Percentiles rank a stretch among this genome's conserved stretches.
These are phyloP conservation scores for Vanderwaltozyma verrucispora DNA, from an alignment of 805 yeast species.

Conservation along the genomic window DNA sequence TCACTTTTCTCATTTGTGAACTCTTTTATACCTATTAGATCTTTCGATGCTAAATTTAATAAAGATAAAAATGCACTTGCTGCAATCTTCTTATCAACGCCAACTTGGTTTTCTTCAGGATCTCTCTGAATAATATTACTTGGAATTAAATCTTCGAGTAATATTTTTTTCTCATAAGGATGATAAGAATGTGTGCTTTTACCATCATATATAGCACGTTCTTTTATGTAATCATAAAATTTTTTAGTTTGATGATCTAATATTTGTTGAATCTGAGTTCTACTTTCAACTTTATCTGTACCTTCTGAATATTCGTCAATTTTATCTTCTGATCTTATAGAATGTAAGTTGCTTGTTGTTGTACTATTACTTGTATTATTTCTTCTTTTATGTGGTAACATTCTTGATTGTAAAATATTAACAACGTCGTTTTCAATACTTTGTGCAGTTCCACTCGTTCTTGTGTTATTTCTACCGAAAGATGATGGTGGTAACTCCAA, in stretches of 20 bases:
- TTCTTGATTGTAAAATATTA: slow-evolving; percentile 14
- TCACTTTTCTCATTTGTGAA: not conserved
- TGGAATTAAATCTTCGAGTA: slow-evolving; percentile 24
- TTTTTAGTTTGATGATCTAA: slow-evolving; percentile 20
- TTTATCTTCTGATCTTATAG: not conserved
- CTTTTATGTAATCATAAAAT: slow-evolving; percentile 22
- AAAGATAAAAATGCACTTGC: slow-evolving; percentile 26
- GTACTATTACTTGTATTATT: not conserved
- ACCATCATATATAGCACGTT: slow-evolving; percentile 15
- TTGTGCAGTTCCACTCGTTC: slow-evolving; percentile 11
- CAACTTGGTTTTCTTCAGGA: not conserved
- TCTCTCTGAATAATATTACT: slow-evolving; percentile 7
- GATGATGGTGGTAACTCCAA: slow-evolving; percentile 27
- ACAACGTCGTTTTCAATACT: slow-evolving; percentile 15
- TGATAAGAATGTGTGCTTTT: slow-evolving; percentile 11
- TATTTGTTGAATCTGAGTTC: not conserved
- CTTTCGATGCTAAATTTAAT: slow-evolving; percentile 21
- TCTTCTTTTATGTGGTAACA: not conserved
- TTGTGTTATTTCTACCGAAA: slow-evolving; percentile 17
- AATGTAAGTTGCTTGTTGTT: not conserved
- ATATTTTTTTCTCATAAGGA: slow-evolving; percentile 11
- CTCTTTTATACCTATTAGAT: slow-evolving; percentile 6
- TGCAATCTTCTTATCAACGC: slow-evolving; percentile 17
- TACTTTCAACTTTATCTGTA: not conserved
- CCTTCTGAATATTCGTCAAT: not conserved